Evolutionary conservation across 2,329 filamentous ascomycete genomes (phyloP).

Genomic region (Bipolaris cookei): DNA sequence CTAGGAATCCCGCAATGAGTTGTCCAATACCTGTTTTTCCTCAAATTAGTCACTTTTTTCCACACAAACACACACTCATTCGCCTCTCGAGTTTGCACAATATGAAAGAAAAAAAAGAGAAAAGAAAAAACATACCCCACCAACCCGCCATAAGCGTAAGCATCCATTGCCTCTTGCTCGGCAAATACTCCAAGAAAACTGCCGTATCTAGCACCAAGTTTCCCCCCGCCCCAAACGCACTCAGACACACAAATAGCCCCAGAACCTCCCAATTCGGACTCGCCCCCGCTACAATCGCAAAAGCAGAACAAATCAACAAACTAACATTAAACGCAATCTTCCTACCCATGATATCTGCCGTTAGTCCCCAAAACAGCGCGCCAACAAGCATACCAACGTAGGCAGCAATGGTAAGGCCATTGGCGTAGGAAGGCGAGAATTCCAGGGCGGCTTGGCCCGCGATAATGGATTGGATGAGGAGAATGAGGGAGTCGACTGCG

Average conservation of each 20-base stretch:
- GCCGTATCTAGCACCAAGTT: constrained; percentile 69
- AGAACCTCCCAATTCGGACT: constrained; percentile 71
- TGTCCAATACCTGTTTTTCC: constrained; percentile 53
- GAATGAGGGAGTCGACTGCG: constrained; percentile 63
- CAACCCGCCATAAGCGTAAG: constrained; percentile 66
- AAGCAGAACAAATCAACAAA: constrained; percentile 66
- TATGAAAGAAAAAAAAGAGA: not conserved
- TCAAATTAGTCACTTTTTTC: not conserved
- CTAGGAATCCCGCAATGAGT: constrained; percentile 60
- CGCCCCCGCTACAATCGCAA: constrained; percentile 69
- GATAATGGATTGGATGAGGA: constrained; percentile 69
- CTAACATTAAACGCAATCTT: constrained; percentile 72
- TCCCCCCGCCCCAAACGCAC: constrained; percentile 69
- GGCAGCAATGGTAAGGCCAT: constrained; percentile 66
- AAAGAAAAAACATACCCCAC: constrained; percentile 52
- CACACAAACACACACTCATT: too few relatives aligned
- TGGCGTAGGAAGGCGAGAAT: constrained; percentile 62
- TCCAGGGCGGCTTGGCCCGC: constrained; percentile 64
- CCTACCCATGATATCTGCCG: constrained; percentile 71
- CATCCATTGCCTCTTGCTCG: constrained; percentile 67
- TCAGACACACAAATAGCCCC: constrained; percentile 67
- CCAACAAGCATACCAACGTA: constrained; percentile 65
- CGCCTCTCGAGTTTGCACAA: too few relatives aligned
- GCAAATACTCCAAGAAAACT: constrained; percentile 64
- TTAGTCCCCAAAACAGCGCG: constrained; percentile 72